Evolutionary conservation across 1,284 basidiomycete genomes (phyloP), one percentile per base, ranked within the genome.

Genomic region (Xanthoconium separans): DNA sequence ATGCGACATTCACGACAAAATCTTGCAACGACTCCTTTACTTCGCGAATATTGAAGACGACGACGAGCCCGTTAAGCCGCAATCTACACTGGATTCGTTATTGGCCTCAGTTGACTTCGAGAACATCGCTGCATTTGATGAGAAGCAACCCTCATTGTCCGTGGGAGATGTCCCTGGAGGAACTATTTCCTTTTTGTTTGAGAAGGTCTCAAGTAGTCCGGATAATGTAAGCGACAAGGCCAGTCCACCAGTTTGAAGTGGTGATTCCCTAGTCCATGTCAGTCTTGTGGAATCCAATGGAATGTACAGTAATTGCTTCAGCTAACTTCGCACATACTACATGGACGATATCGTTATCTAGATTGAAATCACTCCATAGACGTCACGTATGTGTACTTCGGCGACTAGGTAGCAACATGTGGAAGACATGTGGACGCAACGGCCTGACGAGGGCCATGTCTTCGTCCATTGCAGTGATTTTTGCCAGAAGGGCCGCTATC

Each of bases 131-230:
- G 70, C 69, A 7, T 64, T 73, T 58, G 75, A 75, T 31, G 65
- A 70, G 29, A 61, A 49, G 15, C 51, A 42, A 31, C 49, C 59
- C 8, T 58, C 58, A 18, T 58, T 71, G 20, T 66, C 69, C 2
- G 70, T 77, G 16, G 69, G 70, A 30, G 76, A 81, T 52, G 73
- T 87, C 30, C 81, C 84, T 1, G 85, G 84, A 6, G 88, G 88
- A 1, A 82, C 83, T 1, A 67, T 91, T 16, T 85, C 84, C 10
- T 91, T 87, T 62, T 61, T 91, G 10, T 91, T 91, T 59, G 85
- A 89, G 65, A 85, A 76, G 61, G 75, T 72, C 22, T 76, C 70
- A 22, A 59, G 50, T 4, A 54, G 29, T 27, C 29, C 58, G 31
- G 56, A 57, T 20, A 33, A 54, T 10, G 50, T 13, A 24, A 55